Percentiles rank a stretch among this genome's conserved stretches.
Conservation (phyloP, 139 green algal genomes). For the Chlamydomonas incerta region DNA sequence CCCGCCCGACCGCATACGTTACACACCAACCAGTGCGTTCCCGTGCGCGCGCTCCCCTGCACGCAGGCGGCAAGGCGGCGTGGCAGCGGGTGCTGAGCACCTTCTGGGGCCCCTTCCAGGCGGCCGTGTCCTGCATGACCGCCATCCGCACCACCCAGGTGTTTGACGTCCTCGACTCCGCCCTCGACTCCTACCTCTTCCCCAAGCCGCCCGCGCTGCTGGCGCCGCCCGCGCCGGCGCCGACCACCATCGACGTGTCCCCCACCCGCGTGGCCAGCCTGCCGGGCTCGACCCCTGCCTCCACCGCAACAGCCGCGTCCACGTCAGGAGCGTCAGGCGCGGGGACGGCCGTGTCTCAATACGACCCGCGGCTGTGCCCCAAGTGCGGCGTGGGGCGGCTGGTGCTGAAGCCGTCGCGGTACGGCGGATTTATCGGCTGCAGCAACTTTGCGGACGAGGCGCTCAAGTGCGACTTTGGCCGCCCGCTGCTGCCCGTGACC, state of each 20-base stretch:
- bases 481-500: conserved; percentile 41
- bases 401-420: conserved; percentile 68
- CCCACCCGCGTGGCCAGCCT: no score
- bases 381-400: conserved; percentile 65
- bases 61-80: conserved; percentile 51
- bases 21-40: no score
- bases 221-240: neutral
- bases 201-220: neutral
- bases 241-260: neutral
- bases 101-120: conserved; percentile 80
- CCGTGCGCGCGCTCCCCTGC: no score
- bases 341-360: no score
- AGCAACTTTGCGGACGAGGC: conserved; percentile 34
- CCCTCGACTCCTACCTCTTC: conserved; percentile 64
- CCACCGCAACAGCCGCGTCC: neutral
- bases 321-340: no score
- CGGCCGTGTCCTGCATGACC: conserved; percentile 32
- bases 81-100: conserved; percentile 69
- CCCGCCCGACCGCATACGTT: no score
- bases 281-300: no score
- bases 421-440: conserved; percentile 61
- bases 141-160: conserved; percentile 65
- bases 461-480: conserved; percentile 51
- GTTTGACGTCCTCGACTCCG: conserved; percentile 71
- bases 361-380: conserved; percentile 65